Conservation (phyloP, 2,329 filamentous ascomycete species). For the Endocalyx cinctus region DNA sequence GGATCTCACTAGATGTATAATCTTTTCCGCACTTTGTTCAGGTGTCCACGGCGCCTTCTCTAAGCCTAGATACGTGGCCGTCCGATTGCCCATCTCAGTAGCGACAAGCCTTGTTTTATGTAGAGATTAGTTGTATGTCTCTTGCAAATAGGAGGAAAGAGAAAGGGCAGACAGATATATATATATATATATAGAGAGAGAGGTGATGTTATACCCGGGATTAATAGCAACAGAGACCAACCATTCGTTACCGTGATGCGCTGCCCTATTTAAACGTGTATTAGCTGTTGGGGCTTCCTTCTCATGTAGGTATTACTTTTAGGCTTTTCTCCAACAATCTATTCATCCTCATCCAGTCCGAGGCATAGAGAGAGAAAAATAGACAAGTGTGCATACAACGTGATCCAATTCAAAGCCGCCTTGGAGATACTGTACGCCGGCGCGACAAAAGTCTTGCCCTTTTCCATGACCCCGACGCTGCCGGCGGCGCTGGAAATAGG, state of each 20-base stretch:
- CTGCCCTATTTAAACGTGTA: no score
- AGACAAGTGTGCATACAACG: no score
- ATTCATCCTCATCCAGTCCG: no score
- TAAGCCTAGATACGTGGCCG: conserved; percentile 4
- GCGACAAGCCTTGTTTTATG: conserved; percentile 6
- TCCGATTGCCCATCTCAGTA: conserved; percentile 7
- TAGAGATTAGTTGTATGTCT: no score
- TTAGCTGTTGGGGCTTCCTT: no score
- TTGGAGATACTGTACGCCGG: conserved; percentile 28
- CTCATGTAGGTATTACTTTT: no score
- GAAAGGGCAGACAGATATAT: no score
- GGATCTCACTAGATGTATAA: conserved; percentile 3
- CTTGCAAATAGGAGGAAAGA: no score
- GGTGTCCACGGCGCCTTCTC: conserved; percentile 5
- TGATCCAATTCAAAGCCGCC: conserved; percentile 26
- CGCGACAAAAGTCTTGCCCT: conserved; percentile 7
- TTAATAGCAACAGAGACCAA: conserved; percentile 6
- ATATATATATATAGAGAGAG: no score
- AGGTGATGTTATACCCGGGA: conserved; percentile 3
- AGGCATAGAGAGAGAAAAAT: not conserved
- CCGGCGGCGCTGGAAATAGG: conserved; percentile 24
- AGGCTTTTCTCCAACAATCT: no score
- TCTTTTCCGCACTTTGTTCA: conserved; percentile 7
- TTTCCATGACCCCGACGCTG: conserved; percentile 16
- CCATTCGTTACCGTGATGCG: conserved; percentile 7